Evolutionary conservation across 805 yeast species (phyloP).

Genomic region (Metschnikowia baotianmanensis): DNA sequence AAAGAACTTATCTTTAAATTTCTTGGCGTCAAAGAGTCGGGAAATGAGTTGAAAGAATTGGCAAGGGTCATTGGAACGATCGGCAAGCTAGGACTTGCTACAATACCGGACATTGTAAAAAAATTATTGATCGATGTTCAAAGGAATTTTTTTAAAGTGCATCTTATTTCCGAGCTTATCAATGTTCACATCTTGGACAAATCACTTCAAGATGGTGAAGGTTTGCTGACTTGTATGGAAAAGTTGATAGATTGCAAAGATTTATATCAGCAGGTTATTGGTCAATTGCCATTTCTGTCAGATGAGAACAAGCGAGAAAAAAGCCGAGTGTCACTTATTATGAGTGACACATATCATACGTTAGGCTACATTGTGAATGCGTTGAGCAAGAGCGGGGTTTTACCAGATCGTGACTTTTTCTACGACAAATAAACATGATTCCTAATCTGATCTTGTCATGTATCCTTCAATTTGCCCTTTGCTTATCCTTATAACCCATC

Average conservation of each 20-base stretch:
- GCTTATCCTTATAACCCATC: no score
- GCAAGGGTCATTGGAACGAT: neutral
- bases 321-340: conserved; percentile 21
- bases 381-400: conserved; percentile 21
- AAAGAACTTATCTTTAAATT: conserved; percentile 1
- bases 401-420: conserved; percentile 24
- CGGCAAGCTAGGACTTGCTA: conserved; percentile 1
- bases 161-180: conserved; percentile 11
- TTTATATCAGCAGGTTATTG: conserved; percentile 21
- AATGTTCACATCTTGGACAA: neutral
- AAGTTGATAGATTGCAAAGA: conserved; percentile 18
- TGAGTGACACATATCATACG: conserved; percentile 25
- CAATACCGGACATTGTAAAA: conserved; percentile 1
- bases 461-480: no score
- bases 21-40: conserved; percentile 1
- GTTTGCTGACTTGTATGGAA: conserved; percentile 11
- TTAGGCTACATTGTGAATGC: conserved; percentile 22
- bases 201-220: neutral
- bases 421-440: conserved; percentile 12
- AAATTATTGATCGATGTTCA: conserved; percentile 11
- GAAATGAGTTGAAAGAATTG: conserved; percentile 1
- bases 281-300: conserved; percentile 16
- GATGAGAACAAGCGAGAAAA: conserved; percentile 15
- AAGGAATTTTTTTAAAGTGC: conserved; percentile 20
- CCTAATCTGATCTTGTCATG: no score